Evolutionary conservation across 2,329 filamentous ascomycete species (phyloP).

Genomic region (Leptoxyphium fumago): DNA sequence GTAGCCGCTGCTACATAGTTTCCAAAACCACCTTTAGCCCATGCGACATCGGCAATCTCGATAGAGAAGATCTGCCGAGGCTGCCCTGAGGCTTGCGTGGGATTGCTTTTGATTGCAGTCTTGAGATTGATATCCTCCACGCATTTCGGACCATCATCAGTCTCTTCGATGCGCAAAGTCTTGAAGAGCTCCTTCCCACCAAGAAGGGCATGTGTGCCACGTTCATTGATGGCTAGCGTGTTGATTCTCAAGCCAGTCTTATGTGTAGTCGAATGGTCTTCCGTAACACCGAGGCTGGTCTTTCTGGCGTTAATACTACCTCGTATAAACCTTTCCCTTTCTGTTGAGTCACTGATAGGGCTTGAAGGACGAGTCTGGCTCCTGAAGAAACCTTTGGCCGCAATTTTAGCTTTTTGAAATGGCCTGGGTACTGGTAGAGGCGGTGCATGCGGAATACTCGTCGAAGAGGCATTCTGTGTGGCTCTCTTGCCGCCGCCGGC

Average conservation of each 20-base stretch:
- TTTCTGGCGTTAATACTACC: slow-evolving; percentile 7
- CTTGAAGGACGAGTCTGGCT: slow-evolving; percentile 15
- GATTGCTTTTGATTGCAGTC: slow-evolving; percentile 43
- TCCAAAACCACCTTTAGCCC: slow-evolving; percentile 48
- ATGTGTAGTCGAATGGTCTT: slow-evolving; percentile 43
- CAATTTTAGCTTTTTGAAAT: slow-evolving; percentile 18
- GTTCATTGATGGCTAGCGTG: slow-evolving; percentile 48
- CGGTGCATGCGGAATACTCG: slow-evolving; percentile 6
- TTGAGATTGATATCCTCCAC: slow-evolving; percentile 50
- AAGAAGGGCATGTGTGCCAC: slow-evolving; percentile 47
- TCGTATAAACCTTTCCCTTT: slow-evolving; percentile 10
- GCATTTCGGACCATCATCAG: slow-evolving; percentile 29
- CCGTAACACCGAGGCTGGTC: slow-evolving; percentile 14
- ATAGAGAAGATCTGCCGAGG: slow-evolving; percentile 34
- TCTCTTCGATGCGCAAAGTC: slow-evolving; percentile 42
- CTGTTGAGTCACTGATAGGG: slow-evolving; percentile 6
- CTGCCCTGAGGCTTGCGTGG: slow-evolving; percentile 34
- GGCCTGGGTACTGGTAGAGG: slow-evolving; percentile 13
- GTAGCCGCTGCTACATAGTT: slow-evolving; percentile 49
- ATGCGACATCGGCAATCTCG: slow-evolving; percentile 51
- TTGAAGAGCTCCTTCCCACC: slow-evolving; percentile 53
- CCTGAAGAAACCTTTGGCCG: slow-evolving; percentile 17
- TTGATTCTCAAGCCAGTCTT: slow-evolving; percentile 50
- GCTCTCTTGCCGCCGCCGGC: not conserved
- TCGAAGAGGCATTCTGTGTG: not conserved